Evolutionary conservation across 495 filamentous ascomycete genomes (phyloP).

Genomic region (Penicillium riverlandense): DNA sequence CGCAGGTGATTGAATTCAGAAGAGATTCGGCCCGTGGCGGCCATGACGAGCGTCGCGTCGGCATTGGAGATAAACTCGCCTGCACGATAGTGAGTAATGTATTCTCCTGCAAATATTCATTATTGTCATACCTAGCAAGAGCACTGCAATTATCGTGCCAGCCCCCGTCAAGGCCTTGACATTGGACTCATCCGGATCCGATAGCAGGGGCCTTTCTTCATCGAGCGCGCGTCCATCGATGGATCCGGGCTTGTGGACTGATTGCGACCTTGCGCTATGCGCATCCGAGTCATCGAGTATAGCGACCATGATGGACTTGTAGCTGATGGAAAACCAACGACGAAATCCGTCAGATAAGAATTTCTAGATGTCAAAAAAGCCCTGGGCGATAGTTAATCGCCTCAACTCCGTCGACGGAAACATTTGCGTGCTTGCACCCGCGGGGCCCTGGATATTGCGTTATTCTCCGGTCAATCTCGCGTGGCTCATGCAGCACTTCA

Average conservation of each 20-base stretch:
- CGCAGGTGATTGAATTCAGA: constrained; percentile 58
- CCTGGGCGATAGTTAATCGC: too few species aligned
- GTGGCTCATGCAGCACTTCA: too few species aligned
- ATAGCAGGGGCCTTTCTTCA: constrained; percentile 18
- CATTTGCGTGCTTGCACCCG: too few species aligned
- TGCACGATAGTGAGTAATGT: constrained; percentile 6
- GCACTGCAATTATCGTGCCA: constrained; percentile 25
- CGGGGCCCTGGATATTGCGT: constrained; percentile 2
- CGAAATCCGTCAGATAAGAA: too few species aligned
- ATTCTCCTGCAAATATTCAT: too few species aligned
- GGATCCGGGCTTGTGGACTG: background rate
- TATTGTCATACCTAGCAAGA: constrained; percentile 24
- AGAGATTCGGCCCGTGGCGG: constrained; percentile 54
- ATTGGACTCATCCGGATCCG: background rate
- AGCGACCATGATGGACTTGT: constrained; percentile 1
- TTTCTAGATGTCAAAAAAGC: too few species aligned
- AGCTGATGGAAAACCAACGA: background rate
- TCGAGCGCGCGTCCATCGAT: constrained; percentile 2
- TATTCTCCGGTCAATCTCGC: background rate
- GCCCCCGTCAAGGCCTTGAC: constrained; percentile 14
- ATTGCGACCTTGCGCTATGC: background rate
- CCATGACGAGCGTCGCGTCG: constrained; percentile 56
- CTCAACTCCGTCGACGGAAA: too few species aligned
- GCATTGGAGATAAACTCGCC: constrained; percentile 60
- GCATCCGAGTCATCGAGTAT: background rate